A percentile compares a stretch with the other conserved stretches of the same genome.
These are phyloP conservation scores for Lobosporangium transversale DNA, from an alignment of 192 early-diverging fungal genomes.

Conservation along the genomic window DNA sequence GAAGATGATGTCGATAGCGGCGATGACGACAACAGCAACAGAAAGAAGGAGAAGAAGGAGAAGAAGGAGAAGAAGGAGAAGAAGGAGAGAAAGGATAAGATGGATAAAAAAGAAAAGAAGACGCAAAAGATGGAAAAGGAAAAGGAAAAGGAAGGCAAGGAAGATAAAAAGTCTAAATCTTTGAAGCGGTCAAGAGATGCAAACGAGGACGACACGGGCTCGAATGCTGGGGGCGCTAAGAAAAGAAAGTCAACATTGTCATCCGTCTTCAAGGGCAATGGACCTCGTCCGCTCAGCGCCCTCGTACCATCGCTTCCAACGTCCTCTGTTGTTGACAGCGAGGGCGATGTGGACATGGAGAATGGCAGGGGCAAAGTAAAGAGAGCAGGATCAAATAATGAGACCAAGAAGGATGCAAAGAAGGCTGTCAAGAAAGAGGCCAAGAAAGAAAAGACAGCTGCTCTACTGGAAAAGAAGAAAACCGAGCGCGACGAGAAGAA, in stretches of 20 bases:
- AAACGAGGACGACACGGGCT: background rate
- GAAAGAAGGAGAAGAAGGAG: conserved; percentile 29
- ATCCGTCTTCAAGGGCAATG: conserved; percentile 46
- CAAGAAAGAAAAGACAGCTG: conserved; percentile 37
- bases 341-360: conserved; percentile 39
- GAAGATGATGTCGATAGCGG: conserved; percentile 38
- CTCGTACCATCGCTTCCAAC: conserved; percentile 1
- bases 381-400: conserved; percentile 26
- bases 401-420: conserved; percentile 22
- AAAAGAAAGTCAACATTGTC: conserved; percentile 41
- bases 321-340: too few relatives aligned
- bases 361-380: conserved; percentile 22
- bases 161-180: too few relatives aligned
- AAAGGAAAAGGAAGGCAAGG: too few relatives aligned
- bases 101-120: conserved; percentile 8
- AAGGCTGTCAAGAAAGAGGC: conserved; percentile 38
- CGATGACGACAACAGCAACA: conserved; percentile 37
- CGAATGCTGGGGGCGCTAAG: background rate
- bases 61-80: conserved; percentile 31
- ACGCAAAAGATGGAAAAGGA: conserved; percentile 1
- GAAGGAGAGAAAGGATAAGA: conserved; percentile 25
- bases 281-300: conserved; percentile 48
- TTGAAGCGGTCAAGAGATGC: conserved; percentile 19
- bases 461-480: conserved; percentile 24
- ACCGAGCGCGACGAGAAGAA: too few relatives aligned